phyloP scores from a whole-genome alignment of 2,329 filamentous ascomycete species.

The Alternaria brassicae region DNA sequence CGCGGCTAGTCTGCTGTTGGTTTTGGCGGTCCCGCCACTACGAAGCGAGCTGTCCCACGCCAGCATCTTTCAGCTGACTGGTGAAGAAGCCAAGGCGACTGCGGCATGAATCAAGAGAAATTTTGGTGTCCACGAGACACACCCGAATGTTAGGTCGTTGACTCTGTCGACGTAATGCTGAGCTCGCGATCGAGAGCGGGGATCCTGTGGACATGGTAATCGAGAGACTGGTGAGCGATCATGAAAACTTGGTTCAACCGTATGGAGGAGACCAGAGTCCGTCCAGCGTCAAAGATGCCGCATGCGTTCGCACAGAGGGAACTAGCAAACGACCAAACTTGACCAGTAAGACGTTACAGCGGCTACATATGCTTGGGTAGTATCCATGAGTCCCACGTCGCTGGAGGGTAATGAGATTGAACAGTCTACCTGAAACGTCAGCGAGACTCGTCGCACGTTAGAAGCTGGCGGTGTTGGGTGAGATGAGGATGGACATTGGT shows the following conservation, averaged over 20 bases:
- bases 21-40: slow-evolving; percentile 6
- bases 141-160: not conserved
- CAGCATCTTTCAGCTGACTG: slow-evolving; percentile 5
- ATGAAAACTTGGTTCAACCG: not conserved
- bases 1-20: slow-evolving; percentile 10
- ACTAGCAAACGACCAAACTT: not conserved
- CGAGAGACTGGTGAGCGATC: not conserved
- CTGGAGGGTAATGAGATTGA: not conserved
- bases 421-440: not conserved
- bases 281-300: not conserved
- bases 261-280: not conserved
- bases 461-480: slow-evolving; percentile 3
- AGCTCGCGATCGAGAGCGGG: slow-evolving; percentile 3
- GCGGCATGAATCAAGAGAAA: slow-evolving; percentile 11
- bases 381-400: not conserved
- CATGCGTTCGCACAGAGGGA: not conserved
- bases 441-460: not conserved
- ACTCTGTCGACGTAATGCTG: not conserved
- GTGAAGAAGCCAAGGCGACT: not conserved
- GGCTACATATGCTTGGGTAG: not conserved
- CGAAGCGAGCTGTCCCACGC: slow-evolving; percentile 5
- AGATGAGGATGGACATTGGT: not conserved
- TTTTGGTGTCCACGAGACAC: slow-evolving; percentile 8
- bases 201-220: not conserved
- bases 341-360: not conserved